Base-by-base conservation (phyloP, 306 rosid species). In the Sechiopsis laciniata region DNA sequence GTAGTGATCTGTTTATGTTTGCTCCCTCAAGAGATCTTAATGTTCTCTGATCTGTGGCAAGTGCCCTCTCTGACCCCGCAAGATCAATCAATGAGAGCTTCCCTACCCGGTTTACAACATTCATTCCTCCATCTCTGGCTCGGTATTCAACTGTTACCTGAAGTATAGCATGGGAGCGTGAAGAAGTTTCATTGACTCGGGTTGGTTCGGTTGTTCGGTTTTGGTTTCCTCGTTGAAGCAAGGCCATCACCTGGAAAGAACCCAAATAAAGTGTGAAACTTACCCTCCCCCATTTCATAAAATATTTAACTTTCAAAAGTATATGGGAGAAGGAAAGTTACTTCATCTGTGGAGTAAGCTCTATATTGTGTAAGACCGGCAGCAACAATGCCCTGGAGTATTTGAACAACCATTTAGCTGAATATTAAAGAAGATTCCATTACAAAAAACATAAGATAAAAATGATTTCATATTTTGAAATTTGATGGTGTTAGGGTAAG, bases 11-110 rank as follows among this genome's bases (percentile, higher is more conserved):
- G 75, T 94, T 94, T 79, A 94, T 94, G 63, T 89, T 94, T 66
- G 99, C 99, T 69, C 99, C 99, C 78, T 94, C 99, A 0, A 94
- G 90, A 75, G 99, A 94, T 82, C 97, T 84, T 59, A 85, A 77
- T 56, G 99, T 94, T 80, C 99, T 89, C 76, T 91, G 96, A 82
- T 94, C 97, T 0, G 96, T 94, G 70, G 96, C 99, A 77, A 91
- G 92, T 53, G 99, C 96, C 83, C 98, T 94, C 84, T 94, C 98
- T 19, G 98, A 94, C 68, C 98, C 97, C 10, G 98, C 98, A 78
- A 94, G 97, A 85, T 94, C 97, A 76, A 94, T 89, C 57, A 94
- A 73, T 19, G 98, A 94, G 72, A 94, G 97, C 86, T 94, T 94
- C 40, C 98, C 98, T 48, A 87, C 86, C 63, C 94, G 86, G 75